A percentile compares a stretch with the other conserved stretches of the same genome.
phyloP scores from a whole-genome alignment of 2,329 filamentous ascomycete species.

The Waltergamsia citrina region DNA sequence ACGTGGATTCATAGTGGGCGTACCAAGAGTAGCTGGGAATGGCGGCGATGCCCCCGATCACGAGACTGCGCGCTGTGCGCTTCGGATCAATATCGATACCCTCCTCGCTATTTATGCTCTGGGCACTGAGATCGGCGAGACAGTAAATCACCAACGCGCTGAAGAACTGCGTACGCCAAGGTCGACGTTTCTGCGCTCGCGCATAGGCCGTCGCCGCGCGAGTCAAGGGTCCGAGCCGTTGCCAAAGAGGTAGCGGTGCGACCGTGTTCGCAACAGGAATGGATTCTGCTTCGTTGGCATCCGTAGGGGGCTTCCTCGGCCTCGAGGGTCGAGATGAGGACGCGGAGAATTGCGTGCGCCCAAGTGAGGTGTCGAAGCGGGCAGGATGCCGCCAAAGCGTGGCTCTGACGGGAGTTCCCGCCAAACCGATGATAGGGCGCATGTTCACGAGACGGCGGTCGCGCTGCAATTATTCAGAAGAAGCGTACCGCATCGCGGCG shows the following conservation, averaged over 20 bases:
- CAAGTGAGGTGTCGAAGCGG: no score
- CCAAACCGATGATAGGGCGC: no score
- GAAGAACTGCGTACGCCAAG: constrained; percentile 70
- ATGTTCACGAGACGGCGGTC: no score
- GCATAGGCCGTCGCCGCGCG: constrained; percentile 51
- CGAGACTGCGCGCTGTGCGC: constrained; percentile 51
- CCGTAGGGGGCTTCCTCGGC: no score
- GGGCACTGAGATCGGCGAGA: constrained; percentile 67
- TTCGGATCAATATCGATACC: constrained; percentile 48
- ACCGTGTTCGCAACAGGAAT: constrained; percentile 6
- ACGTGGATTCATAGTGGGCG: constrained; percentile 11
- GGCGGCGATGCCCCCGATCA: constrained; percentile 63
- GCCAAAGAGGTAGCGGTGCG: constrained; percentile 34
- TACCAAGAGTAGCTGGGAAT: constrained; percentile 82
- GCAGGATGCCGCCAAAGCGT: no score
- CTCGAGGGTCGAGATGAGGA: no score
- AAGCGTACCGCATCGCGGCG: no score
- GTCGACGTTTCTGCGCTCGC: constrained; percentile 59
- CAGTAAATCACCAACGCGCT: constrained; percentile 73
- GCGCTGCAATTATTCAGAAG: no score
- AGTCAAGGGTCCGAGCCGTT: constrained; percentile 48
- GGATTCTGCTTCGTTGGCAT: constrained; percentile 1
- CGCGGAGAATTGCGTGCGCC: no score
- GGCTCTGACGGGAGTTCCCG: no score
- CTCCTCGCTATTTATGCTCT: constrained; percentile 48